Percentiles rank a stretch among this genome's conserved stretches.
Conservation (phyloP, 805 yeast genomes). For the Wickerhamiella sergipiensis region DNA sequence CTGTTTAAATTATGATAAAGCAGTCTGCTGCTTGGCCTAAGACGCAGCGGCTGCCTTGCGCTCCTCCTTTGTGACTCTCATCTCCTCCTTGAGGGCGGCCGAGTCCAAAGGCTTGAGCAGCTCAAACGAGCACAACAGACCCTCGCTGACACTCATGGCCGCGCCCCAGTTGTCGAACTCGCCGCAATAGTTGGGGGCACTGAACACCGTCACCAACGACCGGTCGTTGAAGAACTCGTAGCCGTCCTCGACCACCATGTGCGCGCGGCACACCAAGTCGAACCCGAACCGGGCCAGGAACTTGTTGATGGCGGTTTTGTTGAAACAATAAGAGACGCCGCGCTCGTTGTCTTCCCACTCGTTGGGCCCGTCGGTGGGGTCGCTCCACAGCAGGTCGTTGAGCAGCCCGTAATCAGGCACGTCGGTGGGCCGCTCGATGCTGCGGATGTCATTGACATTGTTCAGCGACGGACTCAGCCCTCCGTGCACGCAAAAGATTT, state of each 20-base stretch:
- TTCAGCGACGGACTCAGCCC: conserved; percentile 66
- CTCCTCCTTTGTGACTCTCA: conserved; percentile 28
- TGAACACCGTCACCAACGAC: conserved; percentile 56
- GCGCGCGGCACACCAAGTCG: conserved; percentile 74
- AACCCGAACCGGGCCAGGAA: conserved; percentile 61
- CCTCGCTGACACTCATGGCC: conserved; percentile 92
- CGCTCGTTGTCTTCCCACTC: conserved; percentile 86
- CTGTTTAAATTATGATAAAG: not conserved
- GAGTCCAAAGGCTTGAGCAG: conserved; percentile 87
- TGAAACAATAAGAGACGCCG: conserved; percentile 71
- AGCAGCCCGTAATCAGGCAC: conserved; percentile 73
- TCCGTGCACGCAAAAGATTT: conserved; percentile 85
- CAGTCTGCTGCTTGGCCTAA: not conserved
- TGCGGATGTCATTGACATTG: conserved; percentile 60
- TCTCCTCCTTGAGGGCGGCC: conserved; percentile 82
- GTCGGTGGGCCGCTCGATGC: conserved; percentile 69
- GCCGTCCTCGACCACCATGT: conserved; percentile 78
- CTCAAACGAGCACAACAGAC: conserved; percentile 83
- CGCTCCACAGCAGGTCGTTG: conserved; percentile 71
- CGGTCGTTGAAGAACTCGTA: conserved; percentile 65
- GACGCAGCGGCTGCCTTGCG: not conserved
- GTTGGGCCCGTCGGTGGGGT: conserved; percentile 68
- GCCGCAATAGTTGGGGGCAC: conserved; percentile 72
- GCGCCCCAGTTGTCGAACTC: conserved; percentile 94
- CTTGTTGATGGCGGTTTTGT: conserved; percentile 66